These are phyloP conservation scores for Bjerkandera adusta DNA, from an alignment of 1,284 basidiomycete species.

Conservation along the genomic window DNA sequence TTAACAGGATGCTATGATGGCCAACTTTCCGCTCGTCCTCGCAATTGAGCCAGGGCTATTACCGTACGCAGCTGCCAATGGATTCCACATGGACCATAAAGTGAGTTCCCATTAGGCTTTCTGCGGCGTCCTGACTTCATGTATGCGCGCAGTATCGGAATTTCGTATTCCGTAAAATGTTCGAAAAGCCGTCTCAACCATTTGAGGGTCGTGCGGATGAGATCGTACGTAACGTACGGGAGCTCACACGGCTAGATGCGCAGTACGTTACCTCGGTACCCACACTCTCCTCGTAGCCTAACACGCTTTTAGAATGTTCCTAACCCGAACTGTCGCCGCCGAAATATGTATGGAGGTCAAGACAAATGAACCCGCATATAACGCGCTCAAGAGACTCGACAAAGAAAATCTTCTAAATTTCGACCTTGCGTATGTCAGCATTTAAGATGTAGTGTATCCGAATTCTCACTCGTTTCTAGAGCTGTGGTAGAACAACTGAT, in stretches of 20 bases:
- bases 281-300: conserved; percentile 9
- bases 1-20: conserved; percentile 77
- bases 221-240: conserved; percentile 63
- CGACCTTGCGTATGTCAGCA: conserved; percentile 42
- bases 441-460: conserved; percentile 4
- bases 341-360: conserved; percentile 78
- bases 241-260: conserved; percentile 62
- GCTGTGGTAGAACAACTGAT: conserved; percentile 56
- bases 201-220: conserved; percentile 55
- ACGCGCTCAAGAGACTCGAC: conserved; percentile 62
- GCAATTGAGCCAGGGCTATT: conserved; percentile 74
- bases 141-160: conserved; percentile 60
- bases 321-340: conserved; percentile 73
- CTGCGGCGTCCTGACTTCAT: conserved; percentile 10
- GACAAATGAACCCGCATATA: conserved; percentile 62
- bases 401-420: conserved; percentile 60
- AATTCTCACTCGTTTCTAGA: conserved; percentile 30
- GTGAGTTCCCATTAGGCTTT: conserved; percentile 31
- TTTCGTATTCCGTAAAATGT: conserved; percentile 80
- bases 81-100: conserved; percentile 73
- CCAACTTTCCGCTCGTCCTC: conserved; percentile 69
- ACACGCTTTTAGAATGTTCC: conserved; percentile 57
- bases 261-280: conserved; percentile 48
- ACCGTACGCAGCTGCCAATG: conserved; percentile 66
- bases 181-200: conserved; percentile 54